phyloP scores from a whole-genome alignment of 2,329 filamentous ascomycete genomes.

The Penicillium thymicola region DNA sequence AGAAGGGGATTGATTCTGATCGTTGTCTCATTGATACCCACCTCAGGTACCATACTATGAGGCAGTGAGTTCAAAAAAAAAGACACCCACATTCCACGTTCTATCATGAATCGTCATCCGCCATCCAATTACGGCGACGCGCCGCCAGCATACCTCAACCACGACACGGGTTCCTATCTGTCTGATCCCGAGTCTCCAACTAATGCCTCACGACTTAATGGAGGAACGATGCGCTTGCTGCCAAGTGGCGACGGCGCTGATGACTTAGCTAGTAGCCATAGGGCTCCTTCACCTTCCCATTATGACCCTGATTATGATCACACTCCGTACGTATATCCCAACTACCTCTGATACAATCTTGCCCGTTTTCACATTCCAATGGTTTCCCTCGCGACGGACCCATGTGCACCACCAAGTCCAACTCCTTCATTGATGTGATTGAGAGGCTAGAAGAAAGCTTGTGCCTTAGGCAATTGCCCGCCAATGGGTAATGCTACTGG shows the following conservation, averaged over 20 bases:
- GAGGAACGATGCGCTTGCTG: constrained; percentile 46
- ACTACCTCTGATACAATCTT: constrained; percentile 12
- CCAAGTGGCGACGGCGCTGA: constrained; percentile 39
- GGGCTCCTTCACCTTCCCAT: constrained; percentile 27
- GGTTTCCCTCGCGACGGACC: constrained; percentile 26
- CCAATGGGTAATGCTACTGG: constrained; percentile 5
- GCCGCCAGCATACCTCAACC: constrained; percentile 40
- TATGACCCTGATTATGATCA: constrained; percentile 27
- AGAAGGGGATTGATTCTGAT: background rate
- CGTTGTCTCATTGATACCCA: background rate
- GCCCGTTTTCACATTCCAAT: constrained; percentile 17
- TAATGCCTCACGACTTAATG: constrained; percentile 29
- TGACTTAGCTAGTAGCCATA: constrained; percentile 28
- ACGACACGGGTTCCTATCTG: constrained; percentile 31
- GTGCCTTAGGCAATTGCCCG: background rate
- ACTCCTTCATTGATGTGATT: constrained; percentile 11
- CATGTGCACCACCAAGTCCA: constrained; percentile 6
- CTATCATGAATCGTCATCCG: constrained; percentile 30
- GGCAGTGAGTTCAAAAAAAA: constrained; percentile 10
- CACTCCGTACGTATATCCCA: constrained; percentile 39
- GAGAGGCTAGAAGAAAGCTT: background rate
- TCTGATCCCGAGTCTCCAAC: constrained; percentile 30
- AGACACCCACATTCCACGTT: constrained; percentile 14
- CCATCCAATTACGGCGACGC: constrained; percentile 41
- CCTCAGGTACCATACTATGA: constrained; percentile 15